phyloP scores from a whole-genome alignment of 2,329 filamentous ascomycete genomes.

The Sporothrix humicola region DNA sequence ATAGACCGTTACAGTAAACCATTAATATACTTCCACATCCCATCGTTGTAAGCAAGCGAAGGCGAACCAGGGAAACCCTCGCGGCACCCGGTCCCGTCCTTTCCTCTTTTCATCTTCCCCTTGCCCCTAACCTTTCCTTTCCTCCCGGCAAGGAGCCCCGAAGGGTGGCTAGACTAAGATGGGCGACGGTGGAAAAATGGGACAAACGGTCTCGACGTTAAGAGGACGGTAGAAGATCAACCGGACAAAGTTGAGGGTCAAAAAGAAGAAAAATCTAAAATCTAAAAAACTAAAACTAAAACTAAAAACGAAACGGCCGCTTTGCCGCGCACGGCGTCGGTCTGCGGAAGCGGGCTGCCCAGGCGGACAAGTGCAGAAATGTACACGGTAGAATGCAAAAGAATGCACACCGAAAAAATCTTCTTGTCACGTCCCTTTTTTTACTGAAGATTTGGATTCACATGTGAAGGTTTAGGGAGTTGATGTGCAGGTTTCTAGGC shows the following conservation, averaged over 20 bases:
- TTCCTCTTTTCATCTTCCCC: no score
- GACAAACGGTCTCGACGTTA: no score
- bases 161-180: background rate
- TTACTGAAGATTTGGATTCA: background rate
- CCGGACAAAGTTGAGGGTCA: background rate
- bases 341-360: no score
- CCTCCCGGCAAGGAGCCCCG: conserved; percentile 1
- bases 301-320: background rate
- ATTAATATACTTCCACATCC: conserved; percentile 5
- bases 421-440: background rate
- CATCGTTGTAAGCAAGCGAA: background rate
- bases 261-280: background rate
- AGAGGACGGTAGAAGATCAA: background rate
- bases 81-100: background rate
- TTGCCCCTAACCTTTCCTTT: background rate
- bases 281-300: no score
- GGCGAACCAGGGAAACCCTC: background rate
- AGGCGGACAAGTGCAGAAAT: no score
- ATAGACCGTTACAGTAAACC: no score
- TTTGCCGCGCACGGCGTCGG: conserved; percentile 15
- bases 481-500: background rate
- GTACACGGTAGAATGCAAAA: background rate
- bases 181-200: background rate
- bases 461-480: background rate
- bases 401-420: background rate